Base-by-base conservation (phyloP, 208 protist genomes). In the Leishmania guyanensis region DNA sequence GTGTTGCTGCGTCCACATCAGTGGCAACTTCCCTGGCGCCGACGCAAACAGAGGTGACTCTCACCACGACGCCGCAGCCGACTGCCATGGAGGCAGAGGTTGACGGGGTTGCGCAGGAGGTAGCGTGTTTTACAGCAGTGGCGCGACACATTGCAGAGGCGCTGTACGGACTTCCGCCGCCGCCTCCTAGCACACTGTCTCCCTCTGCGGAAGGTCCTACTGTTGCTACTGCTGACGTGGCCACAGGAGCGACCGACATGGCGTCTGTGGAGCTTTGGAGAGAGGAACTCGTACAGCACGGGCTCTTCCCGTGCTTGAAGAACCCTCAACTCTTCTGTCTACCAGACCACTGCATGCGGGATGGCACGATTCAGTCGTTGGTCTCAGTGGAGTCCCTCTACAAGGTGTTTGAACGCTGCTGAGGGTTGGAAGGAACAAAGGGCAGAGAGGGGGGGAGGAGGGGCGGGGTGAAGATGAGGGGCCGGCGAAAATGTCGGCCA, bases 381-480 rank as follows among this genome's bases (percentile, higher is more conserved):
- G 93, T 96, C 6, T 92, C 92, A 1, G 93, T 96, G 60, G 94
- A 97, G 87, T 89, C 92, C 39, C 86, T 97, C 22, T 97, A 96
- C 85, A 97, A 95, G 81, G 93, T 97, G 33, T 97, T 97, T 85
- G 94, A 97, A 83, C 94, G 94, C 22, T 97, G 94, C 84, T 97
- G 84, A 79, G 29, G 29, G 3, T 33, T 68, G 62, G 62, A n/a
- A 29, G 54, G 29, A 3, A 16, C 12, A 14, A 14, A 79, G n/a
- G 26, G 2, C 14, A 6, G 29, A 2, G 58, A 3, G 36, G 36
- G 68, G 16, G 20, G 29, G 3, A 29, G 8, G 36, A 9, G 68
- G 43, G 68, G 3, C 2, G 68, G 68, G 22, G 43, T 8, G 16
- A n/a, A 29, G 5, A 29, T 72, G 68, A 53, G 43, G 51, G 43